Base-by-base conservation (phyloP, 2,329 filamentous ascomycete genomes). In the Xylaria sp. region DNA sequence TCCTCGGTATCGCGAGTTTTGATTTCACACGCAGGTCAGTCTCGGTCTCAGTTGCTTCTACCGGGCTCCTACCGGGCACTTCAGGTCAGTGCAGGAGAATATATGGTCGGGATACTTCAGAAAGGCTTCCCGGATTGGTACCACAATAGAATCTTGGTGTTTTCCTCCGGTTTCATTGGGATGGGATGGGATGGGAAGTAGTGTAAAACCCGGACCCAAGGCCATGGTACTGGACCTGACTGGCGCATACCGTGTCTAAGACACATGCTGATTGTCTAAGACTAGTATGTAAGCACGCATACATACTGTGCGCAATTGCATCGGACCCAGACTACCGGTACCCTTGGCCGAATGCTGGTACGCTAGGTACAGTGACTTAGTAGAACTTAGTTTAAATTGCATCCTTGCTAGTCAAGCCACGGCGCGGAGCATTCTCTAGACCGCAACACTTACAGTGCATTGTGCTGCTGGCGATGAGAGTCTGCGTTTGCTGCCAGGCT, bases 1-100 rank as follows among this genome's bases (percentile, higher is more conserved):
- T 66, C 80, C 80, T 7, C 65, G 80, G 46, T 81, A 81, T 70
- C 52, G 44, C 4, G 63, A 63, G 18, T 59, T 68, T 37, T 70
- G 34, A 60, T 23, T 37, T 25, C 9, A 44, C 18, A 1, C 37
- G 1, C 20, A 46, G 39, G n/a, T n/a, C 25, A 3, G 28, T 25
- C 18, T 3, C 15, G 34, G 23, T 34, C 32, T 25, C 34, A 23
- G 28, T 41, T 52, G 5, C 18, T 23, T 18, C n/a, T 20, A 44
- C 23, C 28, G 15, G 13, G 5, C 18, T 23, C 12, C n/a, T 20
- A 44, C 23, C 28, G 15, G 13, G 20, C 50, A 23, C 6, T 10
- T 15, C n/a, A 37, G 20, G 13, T 37, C 2, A 56, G 18, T 50
- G 41, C 13, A 48, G n/a, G 28, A 51, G 34, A 37, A 20, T 52